Evolutionary conservation across 1,284 basidiomycete genomes (phyloP), one percentile per base, ranked within the genome.

Genomic region (Porodaedalea pini): DNA sequence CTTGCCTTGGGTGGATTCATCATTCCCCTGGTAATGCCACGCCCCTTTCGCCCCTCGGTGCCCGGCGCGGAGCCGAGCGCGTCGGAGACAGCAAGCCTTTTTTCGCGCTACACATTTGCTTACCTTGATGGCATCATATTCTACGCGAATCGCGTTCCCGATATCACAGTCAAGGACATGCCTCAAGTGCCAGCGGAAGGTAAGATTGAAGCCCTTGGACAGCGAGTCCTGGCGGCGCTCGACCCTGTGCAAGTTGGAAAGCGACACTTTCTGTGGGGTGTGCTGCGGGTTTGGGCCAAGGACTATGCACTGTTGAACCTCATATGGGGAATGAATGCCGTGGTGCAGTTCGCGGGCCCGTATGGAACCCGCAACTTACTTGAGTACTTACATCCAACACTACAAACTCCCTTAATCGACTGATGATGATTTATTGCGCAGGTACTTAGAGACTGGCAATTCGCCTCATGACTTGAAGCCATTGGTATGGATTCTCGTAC

Each of bases 11-110:
- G 71, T 1, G 75, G 72, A 0, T 65, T 78, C 1, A 57, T 76
- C 19, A 66, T 82, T 11, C 81, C 82, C 0, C 64, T 80, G 2
- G 57, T 76, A 47, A 69, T 73, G n/a, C 80, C 81, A 11, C 71
- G 76, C 7, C 64, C 62, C 11, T 80, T 78, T 60, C 64, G 74
- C 0, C 78, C 81, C 0, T 63, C 71, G 3, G 73, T 79, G 57
- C 73, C 67, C 5, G 62, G 62, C 60, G 75, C 69, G 53, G 39
- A 68, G 23, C 54, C 53, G 21, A 56, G 54, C 19, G 29, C 48
- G 7, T 25, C 51, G 13, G 40, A 56, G 17, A 56, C 54, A 11
- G 37, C 27, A 17, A 50, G 44, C 21, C 36, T 60, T 31, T 34
- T 60, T 7, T 60, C 58, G 23, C 34, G 58, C 15, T 48, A 51